These are phyloP conservation scores for Rubia tinctorum DNA, from an alignment of 305 asterid species.

Conservation along the genomic window DNA sequence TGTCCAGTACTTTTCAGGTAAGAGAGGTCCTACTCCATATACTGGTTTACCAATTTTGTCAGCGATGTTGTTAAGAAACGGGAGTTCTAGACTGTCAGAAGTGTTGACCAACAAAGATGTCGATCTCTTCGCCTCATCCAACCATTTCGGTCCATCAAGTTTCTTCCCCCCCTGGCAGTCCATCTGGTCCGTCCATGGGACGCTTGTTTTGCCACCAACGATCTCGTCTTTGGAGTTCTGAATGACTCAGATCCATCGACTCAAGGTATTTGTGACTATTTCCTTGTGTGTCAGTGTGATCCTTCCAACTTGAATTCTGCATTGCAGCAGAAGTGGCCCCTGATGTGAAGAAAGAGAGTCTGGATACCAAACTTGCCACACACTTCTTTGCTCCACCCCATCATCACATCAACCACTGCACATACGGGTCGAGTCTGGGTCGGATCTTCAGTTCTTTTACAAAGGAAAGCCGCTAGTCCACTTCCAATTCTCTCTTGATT, in stretches of 20 bases:
- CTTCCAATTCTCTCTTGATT: conserved; percentile 27
- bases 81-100: conserved; percentile 23
- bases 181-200: neutral
- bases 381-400: conserved; percentile 54
- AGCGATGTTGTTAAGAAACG: conserved; percentile 21
- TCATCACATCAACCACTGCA: conserved; percentile 65
- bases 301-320: conserved; percentile 60
- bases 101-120: conserved; percentile 38
- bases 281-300: conserved; percentile 28
- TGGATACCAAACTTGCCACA: conserved; percentile 43
- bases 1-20: conserved; percentile 56
- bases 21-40: conserved; percentile 29
- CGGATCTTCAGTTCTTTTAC: conserved; percentile 24
- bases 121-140: conserved; percentile 48
- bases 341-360: conserved; percentile 42
- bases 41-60: conserved; percentile 22
- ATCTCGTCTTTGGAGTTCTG: conserved; percentile 29
- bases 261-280: conserved; percentile 40
- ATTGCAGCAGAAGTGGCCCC: conserved; percentile 62
- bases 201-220: neutral
- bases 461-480: conserved; percentile 43
- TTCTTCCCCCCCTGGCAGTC: conserved; percentile 8
- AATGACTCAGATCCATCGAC: conserved; percentile 44
- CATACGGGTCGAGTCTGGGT: conserved; percentile 38
- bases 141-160: conserved; percentile 38